These are phyloP conservation scores for Alternaria triticimaculans DNA, from an alignment of 2,329 filamentous ascomycete genomes.

Conservation along the genomic window DNA sequence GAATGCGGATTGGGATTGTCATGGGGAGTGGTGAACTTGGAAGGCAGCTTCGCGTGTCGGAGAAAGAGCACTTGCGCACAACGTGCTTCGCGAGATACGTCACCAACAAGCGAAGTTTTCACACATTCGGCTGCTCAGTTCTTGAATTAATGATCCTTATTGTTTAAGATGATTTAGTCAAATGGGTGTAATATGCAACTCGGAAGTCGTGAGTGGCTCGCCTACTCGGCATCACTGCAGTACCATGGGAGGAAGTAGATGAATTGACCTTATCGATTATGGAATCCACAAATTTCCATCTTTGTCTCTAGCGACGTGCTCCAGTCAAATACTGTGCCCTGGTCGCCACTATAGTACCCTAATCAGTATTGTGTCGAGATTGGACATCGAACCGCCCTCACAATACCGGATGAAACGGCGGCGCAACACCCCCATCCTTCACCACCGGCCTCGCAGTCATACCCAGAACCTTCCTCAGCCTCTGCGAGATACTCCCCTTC, in stretches of 20 bases:
- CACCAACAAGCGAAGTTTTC: not conserved
- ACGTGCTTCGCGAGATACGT: not conserved
- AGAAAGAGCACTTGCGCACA: not conserved
- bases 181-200: not conserved
- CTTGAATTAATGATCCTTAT: not conserved
- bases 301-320: not conserved
- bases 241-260: not conserved
- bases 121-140: not conserved
- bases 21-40: not conserved
- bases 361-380: not conserved
- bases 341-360: not conserved
- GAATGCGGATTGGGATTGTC: not conserved
- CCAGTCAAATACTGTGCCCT: not conserved
- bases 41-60: not conserved
- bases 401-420: not conserved
- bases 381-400: not conserved
- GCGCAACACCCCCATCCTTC: not conserved
- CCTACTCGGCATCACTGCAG: not conserved
- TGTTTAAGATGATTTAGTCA: fast-evolving
- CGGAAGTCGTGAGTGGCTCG: not conserved
- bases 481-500: not conserved
- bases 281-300: not conserved
- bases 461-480: not conserved
- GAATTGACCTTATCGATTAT: not conserved
- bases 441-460: not conserved